Evolutionary conservation across 2,329 filamentous ascomycete genomes (phyloP).

Genomic region (Phialophora tarda): DNA sequence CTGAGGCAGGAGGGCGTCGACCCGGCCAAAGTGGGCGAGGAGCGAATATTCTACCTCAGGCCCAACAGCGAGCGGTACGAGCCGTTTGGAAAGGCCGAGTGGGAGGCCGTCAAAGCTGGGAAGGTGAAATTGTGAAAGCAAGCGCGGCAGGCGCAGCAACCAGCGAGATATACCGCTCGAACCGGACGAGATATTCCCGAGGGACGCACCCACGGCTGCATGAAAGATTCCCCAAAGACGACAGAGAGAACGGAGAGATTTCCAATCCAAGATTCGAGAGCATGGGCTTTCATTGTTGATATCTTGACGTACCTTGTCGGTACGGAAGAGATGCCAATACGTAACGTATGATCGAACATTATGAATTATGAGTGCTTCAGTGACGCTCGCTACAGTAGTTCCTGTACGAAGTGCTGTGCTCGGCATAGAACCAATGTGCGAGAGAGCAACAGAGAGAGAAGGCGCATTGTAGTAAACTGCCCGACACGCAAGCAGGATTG

Average conservation of each 20-base stretch:
- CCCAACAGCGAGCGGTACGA: constrained; percentile 65
- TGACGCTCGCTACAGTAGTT: not conserved
- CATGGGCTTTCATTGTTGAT: not conserved
- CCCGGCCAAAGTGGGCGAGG: constrained; percentile 59
- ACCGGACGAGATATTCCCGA: not conserved
- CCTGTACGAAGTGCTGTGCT: not conserved
- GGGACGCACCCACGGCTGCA: no score
- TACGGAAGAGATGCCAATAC: not conserved
- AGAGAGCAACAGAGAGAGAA: no score
- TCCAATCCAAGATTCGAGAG: not conserved
- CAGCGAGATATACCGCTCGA: not conserved
- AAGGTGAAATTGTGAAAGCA: constrained; percentile 67
- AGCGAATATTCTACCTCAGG: constrained; percentile 70
- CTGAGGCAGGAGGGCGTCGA: constrained; percentile 77
- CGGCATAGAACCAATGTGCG: no score
- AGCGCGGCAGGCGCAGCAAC: not conserved
- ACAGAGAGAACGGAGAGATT: not conserved
- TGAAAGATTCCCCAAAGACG: not conserved
- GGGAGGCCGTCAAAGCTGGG: constrained; percentile 70
- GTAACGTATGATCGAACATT: no score
- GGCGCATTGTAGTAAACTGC: no score
- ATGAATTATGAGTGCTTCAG: not conserved
- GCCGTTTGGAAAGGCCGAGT: constrained; percentile 69
- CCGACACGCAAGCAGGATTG: no score
- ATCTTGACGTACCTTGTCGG: not conserved